Conservation (phyloP, 2,329 filamentous ascomycete species). For the Aspergillus viridinutans region DNA sequence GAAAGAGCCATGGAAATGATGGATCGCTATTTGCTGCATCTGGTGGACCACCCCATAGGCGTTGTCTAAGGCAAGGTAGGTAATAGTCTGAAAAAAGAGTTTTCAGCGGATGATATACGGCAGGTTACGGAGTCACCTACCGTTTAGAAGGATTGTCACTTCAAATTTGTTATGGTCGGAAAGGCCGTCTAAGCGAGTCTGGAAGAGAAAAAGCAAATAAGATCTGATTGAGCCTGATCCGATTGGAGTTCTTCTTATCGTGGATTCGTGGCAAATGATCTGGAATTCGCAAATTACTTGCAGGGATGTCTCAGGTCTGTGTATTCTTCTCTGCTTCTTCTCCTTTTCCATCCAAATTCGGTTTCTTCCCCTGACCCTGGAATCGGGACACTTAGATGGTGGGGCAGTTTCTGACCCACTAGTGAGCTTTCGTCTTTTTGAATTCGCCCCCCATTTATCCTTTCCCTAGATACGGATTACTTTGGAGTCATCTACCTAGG, state of each 20-base stretch:
- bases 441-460: neutral
- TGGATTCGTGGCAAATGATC: too few species aligned
- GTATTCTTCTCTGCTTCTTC: neutral
- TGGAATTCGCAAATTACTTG: neutral
- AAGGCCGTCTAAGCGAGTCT: neutral
- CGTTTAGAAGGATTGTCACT: neutral
- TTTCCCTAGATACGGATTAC: neutral
- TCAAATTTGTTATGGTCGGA: neutral
- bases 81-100: neutral
- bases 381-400: neutral
- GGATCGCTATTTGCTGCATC: neutral
- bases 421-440: neutral
- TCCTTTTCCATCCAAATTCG: neutral
- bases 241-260: neutral
- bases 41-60: neutral
- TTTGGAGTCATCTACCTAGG: neutral
- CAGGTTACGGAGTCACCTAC: neutral
- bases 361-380: neutral
- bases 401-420: neutral
- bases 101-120: neutral
- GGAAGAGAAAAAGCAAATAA: neutral
- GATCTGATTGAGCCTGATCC: neutral
- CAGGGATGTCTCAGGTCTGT: neutral
- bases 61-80: neutral
- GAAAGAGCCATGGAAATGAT: neutral